Evolutionary conservation across 2,329 filamentous ascomycete genomes (phyloP).

Genomic region (Penicillium vulpinum): DNA sequence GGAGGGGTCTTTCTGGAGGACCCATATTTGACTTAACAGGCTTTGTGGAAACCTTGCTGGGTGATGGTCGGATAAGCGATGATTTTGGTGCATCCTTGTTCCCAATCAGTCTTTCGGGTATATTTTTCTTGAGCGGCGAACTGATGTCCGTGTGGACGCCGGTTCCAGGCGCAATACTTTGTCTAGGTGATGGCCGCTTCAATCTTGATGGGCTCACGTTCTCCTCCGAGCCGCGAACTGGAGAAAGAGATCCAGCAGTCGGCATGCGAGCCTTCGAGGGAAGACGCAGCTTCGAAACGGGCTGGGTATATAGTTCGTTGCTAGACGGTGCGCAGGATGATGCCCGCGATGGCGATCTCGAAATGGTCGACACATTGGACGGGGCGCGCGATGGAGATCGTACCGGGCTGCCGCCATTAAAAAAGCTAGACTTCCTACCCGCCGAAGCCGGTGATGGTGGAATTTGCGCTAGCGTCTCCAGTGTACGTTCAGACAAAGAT

Average conservation of each 20-base stretch:
- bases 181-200: constrained; percentile 23
- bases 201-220: constrained; percentile 29
- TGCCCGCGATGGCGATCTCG: constrained; percentile 43
- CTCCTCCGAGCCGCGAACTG: constrained; percentile 17
- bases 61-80: constrained; percentile 54
- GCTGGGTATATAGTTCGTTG: constrained; percentile 50
- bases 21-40: constrained; percentile 45
- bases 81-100: constrained; percentile 53
- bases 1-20: constrained; percentile 36
- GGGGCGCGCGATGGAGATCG: constrained; percentile 64
- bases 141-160: constrained; percentile 14
- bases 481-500: constrained; percentile 73
- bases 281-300: constrained; percentile 34
- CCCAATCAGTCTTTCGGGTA: constrained; percentile 31
- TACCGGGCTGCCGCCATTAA: constrained; percentile 62
- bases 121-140: constrained; percentile 19
- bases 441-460: constrained; percentile 73
- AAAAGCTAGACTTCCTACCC: constrained; percentile 71
- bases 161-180: constrained; percentile 18
- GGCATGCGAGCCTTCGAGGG: constrained; percentile 36
- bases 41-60: constrained; percentile 58
- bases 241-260: constrained; percentile 22
- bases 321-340: constrained; percentile 55
- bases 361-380: constrained; percentile 56
- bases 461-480: constrained; percentile 77